These are phyloP conservation scores for Neurospora pannonica DNA, from an alignment of 495 filamentous ascomycete species.

Conservation along the genomic window DNA sequence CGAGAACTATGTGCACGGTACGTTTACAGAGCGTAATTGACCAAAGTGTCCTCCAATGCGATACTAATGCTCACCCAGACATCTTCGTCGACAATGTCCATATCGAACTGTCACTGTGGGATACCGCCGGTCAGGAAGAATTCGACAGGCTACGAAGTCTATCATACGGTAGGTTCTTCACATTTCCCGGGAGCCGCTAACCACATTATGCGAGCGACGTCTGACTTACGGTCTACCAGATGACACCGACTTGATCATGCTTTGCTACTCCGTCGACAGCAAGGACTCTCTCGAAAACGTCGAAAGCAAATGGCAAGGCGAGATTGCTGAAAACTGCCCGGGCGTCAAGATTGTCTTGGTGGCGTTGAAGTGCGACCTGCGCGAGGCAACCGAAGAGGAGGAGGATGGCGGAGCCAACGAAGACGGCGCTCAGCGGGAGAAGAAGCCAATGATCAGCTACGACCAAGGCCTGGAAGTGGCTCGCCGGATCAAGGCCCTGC, in stretches of 20 bases:
- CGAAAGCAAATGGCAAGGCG: slow-evolving; percentile 93
- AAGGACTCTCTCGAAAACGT: slow-evolving; percentile 96
- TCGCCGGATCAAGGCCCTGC: slow-evolving; percentile 73
- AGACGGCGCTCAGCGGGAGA: slow-evolving; percentile 37
- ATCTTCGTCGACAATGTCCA: slow-evolving; percentile 96
- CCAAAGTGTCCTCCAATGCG: neutral
- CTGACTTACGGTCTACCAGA: slow-evolving; percentile 25
- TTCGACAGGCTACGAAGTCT: slow-evolving; percentile 93
- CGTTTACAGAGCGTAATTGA: slow-evolving; percentile 7
- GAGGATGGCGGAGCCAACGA: slow-evolving; percentile 31
- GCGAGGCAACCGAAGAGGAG: slow-evolving; percentile 55
- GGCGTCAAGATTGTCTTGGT: slow-evolving; percentile 93
- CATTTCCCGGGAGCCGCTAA: neutral
- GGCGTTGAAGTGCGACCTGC: slow-evolving; percentile 91
- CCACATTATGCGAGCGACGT: neutral
- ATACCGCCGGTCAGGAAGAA: slow-evolving; percentile 97
- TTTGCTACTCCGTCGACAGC: slow-evolving; percentile 95
- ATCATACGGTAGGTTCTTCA: slow-evolving; percentile 56
- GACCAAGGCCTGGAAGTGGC: slow-evolving; percentile 89
- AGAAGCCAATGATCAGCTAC: slow-evolving; percentile 77
- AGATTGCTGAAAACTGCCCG: slow-evolving; percentile 95
- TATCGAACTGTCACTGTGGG: slow-evolving; percentile 95
- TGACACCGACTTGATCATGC: slow-evolving; percentile 96
- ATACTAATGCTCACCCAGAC: slow-evolving; percentile 40
- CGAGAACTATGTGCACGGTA: slow-evolving; percentile 99